These are phyloP conservation scores for Eustoma russellianum DNA, from an alignment of 257 asterid species.

Conservation along the genomic window DNA sequence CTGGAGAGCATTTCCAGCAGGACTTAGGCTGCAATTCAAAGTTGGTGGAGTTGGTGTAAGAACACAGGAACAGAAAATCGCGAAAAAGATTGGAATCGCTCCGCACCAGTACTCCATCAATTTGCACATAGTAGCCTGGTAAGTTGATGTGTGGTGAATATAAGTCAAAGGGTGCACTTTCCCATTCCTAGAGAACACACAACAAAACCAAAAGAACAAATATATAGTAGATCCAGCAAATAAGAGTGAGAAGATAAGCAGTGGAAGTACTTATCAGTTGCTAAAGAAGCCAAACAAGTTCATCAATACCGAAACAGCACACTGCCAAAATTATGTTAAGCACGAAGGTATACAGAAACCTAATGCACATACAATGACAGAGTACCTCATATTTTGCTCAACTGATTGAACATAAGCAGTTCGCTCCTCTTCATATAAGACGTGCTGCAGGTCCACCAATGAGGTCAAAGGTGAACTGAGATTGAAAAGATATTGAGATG, in stretches of 20 bases:
- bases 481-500: conserved; percentile 58
- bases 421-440: conserved; percentile 79
- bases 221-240: background rate
- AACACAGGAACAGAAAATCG: conserved; percentile 2
- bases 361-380: too few relatives aligned
- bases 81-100: background rate
- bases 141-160: conserved; percentile 90
- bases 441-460: conserved; percentile 69
- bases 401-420: conserved; percentile 81
- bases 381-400: conserved; percentile 59
- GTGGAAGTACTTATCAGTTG: too few relatives aligned
- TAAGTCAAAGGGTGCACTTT: conserved; percentile 80
- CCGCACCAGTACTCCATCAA: conserved; percentile 86
- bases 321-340: background rate
- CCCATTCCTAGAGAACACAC: conserved; percentile 42
- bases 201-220: conserved; percentile 1
- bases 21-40: conserved; percentile 66
- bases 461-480: conserved; percentile 70
- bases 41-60: conserved; percentile 12
- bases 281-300: too few relatives aligned
- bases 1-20: conserved; percentile 80
- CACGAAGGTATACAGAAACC: background rate
- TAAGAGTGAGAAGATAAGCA: too few relatives aligned
- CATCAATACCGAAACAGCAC: background rate
- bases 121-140: conserved; percentile 98